These are phyloP conservation scores for Fagus crenata DNA, from an alignment of 306 rosid genomes.

Conservation along the genomic window DNA sequence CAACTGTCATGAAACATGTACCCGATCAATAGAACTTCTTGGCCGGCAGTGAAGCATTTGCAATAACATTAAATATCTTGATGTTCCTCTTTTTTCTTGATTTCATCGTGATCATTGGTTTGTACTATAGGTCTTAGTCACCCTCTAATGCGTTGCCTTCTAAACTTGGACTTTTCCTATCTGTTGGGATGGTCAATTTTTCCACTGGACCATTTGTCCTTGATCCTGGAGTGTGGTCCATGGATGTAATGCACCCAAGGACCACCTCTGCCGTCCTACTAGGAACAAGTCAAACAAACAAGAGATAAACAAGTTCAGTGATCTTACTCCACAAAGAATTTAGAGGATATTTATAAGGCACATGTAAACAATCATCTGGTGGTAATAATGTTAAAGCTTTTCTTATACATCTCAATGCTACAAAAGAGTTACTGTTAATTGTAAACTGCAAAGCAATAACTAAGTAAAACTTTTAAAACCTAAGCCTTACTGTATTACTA, in stretches of 20 bases:
- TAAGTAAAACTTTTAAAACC: too few species aligned
- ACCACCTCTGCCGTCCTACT: background rate
- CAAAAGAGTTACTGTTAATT: too few species aligned
- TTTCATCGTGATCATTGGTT: background rate
- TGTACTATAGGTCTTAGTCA: background rate
- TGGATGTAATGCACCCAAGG: background rate
- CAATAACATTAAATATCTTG: background rate
- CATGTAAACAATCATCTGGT: too few species aligned
- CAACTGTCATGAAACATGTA: too few species aligned
- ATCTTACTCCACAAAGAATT: too few species aligned
- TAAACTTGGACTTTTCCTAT: background rate
- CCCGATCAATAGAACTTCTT: background rate
- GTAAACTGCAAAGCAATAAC: too few species aligned
- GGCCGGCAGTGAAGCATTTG: background rate
- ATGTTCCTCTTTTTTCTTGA: background rate
- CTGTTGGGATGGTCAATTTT: background rate
- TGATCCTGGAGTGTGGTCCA: background rate
- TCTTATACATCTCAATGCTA: too few species aligned
- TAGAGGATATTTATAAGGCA: too few species aligned
- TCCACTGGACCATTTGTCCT: background rate
- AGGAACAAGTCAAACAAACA: background rate
- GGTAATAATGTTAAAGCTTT: too few species aligned
- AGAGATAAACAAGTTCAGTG: background rate
- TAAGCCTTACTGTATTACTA: too few species aligned
- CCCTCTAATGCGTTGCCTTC: background rate